A percentile compares a stretch with the other conserved stretches of the same genome.
Conservation (phyloP, 306 rosid species). For the Castanea crenata region DNA sequence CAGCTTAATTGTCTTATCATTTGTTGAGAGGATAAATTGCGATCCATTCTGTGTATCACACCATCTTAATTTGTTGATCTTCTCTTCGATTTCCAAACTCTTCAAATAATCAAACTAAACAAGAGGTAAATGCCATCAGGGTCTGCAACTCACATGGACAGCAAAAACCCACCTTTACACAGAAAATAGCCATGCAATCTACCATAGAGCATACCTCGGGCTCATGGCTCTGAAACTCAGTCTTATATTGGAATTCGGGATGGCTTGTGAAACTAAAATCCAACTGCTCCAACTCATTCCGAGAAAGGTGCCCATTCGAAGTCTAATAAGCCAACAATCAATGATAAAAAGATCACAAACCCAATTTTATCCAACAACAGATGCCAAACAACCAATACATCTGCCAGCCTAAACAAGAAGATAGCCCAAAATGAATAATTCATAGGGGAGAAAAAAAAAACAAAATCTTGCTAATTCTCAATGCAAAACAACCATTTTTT, state of each 20-base stretch:
- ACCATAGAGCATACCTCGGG: slow-evolving; percentile 47
- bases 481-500: background rate
- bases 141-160: slow-evolving; percentile 3
- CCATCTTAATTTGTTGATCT: slow-evolving; percentile 63
- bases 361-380: slow-evolving; percentile 26
- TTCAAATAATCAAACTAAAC: slow-evolving; percentile 57
- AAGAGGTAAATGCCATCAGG: background rate
- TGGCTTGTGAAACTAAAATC: slow-evolving; percentile 32
- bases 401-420: slow-evolving; percentile 30
- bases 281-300: slow-evolving; percentile 49
- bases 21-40: slow-evolving; percentile 54
- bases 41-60: slow-evolving; percentile 50
- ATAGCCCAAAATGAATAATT: slow-evolving; percentile 19
- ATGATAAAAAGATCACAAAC: slow-evolving; percentile 22
- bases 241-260: slow-evolving; percentile 48
- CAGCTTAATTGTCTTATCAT: slow-evolving; percentile 65
- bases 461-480: background rate
- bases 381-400: slow-evolving; percentile 32
- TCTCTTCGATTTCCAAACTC: slow-evolving; percentile 61
- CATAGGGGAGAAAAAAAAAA: too few relatives aligned
- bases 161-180: background rate
- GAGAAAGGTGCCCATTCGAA: slow-evolving; percentile 23
- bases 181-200: background rate
- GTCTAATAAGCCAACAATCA: slow-evolving; percentile 41
- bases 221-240: slow-evolving; percentile 70